Evolutionary conservation across 305 asterid genomes (phyloP).

Genomic region (Stenogyne calaminthoides): DNA sequence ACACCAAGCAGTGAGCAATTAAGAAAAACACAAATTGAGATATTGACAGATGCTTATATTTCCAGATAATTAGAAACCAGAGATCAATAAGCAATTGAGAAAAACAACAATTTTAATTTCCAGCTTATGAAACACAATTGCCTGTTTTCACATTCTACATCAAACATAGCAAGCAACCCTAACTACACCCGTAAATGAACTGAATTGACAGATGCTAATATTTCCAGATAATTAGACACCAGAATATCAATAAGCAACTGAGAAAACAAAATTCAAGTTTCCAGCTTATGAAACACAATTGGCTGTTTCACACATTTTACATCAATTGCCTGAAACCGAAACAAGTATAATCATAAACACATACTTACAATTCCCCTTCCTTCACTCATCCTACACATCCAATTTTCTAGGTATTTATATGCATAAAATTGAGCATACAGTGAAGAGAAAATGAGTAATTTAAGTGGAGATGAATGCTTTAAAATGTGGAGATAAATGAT

Average conservation of each 20-base stretch:
- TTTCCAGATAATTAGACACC: neutral
- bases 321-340: slow-evolving; percentile 7
- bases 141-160: too few species aligned
- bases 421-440: slow-evolving; percentile 25
- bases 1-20: slow-evolving; percentile 5
- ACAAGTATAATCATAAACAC: too few species aligned
- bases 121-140: neutral
- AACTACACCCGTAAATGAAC: neutral
- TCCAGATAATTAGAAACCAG: too few species aligned
- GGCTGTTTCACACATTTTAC: slow-evolving; percentile 6
- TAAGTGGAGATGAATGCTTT: too few species aligned
- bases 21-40: neutral
- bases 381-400: neutral
- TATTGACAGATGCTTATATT: too few species aligned
- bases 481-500: too few species aligned
- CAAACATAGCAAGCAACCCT: neutral
- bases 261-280: neutral
- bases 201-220: slow-evolving; percentile 13
- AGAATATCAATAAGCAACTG: slow-evolving; percentile 6
- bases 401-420: slow-evolving; percentile 20
- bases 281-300: neutral
- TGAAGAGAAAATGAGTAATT: too few species aligned
- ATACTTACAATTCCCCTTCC: neutral
- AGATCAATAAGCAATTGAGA: too few species aligned
- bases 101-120: too few species aligned